Evolutionary conservation across 1,284 basidiomycete species (phyloP), one percentile per base, ranked within the genome.

Genomic region (Leccinum fallax): DNA sequence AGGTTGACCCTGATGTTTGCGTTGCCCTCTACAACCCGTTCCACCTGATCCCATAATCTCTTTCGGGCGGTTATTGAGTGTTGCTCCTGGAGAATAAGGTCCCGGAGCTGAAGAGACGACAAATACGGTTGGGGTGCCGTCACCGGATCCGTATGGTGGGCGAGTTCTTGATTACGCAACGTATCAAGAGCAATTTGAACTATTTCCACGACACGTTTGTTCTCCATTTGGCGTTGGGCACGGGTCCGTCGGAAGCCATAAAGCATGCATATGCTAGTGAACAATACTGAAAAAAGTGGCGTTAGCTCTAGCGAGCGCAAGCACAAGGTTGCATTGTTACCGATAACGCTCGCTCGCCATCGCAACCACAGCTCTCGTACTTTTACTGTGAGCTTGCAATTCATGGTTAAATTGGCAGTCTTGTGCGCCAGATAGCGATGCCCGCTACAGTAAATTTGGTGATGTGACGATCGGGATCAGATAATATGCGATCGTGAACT

Each of bases 1-100:
- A 97, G 82, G 73, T 93, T 91, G 28, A 89, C 89, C 60, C 94
- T 86, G 19, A 99, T 93, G 76, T 99, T 99, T 19, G 94, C 87
- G 77, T 99, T 99, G 59, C 87, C 87, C 78, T 99, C 97, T 2
- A 99, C 94, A 53, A 95, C 80, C 55, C 83, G 86, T 72, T 93
- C 91, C 49, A 99, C 97, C 62, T 85, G 85, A 54, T 85, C 82
- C 97, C 97, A 99, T 36, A 98, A 71, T 38, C 86, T 81, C 61
- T 86, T 84, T 54, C 95, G 85, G 32, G 79, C 79, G 7, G 83
- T 73, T 15, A 92, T 83, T 26, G 90, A 90, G 71, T 93, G 91
- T 62, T 94, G 90, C 57, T 92, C 87, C 65, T 92, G 89, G 26
- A 99, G 79, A 49, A 98, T 85, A 51, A 93, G 81, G 77, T 99